Percentiles rank a stretch among this genome's conserved stretches.
Conservation (phyloP, 163 green algal species). For the Chloroidium sp. region DNA sequence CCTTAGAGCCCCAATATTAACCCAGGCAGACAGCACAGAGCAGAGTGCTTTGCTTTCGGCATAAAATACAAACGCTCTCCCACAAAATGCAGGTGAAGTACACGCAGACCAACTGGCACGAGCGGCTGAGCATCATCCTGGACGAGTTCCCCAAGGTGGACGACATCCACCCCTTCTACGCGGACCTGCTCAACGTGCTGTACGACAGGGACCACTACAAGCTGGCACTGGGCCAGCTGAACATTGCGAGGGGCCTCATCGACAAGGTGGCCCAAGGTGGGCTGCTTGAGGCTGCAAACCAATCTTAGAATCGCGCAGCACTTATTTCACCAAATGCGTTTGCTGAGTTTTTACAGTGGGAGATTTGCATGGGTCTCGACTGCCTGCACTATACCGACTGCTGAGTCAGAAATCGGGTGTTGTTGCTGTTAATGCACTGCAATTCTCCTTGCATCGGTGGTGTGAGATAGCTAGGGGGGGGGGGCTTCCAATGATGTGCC, state of each 20-base stretch:
- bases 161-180: conserved; percentile 98
- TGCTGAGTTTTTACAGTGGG: too few species aligned
- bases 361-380: not conserved
- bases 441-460: too few species aligned
- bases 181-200: conserved; percentile 97
- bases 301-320: too few species aligned
- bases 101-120: conserved; percentile 87
- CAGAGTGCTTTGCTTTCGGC: not conserved
- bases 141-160: conserved; percentile 62
- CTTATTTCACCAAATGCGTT: too few species aligned
- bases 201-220: conserved; percentile 99
- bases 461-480: too few species aligned
- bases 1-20: too few species aligned
- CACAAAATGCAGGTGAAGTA: conserved; percentile 66
- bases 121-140: conserved; percentile 66
- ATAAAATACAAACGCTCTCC: not conserved
- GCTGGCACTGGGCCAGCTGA: conserved; percentile 94
- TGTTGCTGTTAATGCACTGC: too few species aligned
- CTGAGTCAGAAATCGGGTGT: too few species aligned
- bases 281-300: not conserved
- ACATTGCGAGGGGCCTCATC: conserved; percentile 87
- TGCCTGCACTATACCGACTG: too few species aligned
- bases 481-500: not conserved
- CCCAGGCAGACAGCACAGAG: too few species aligned
- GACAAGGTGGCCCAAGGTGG: conserved; percentile 80